Base-by-base conservation (phyloP, 805 yeast genomes). In the Saturnispora mendoncae region DNA sequence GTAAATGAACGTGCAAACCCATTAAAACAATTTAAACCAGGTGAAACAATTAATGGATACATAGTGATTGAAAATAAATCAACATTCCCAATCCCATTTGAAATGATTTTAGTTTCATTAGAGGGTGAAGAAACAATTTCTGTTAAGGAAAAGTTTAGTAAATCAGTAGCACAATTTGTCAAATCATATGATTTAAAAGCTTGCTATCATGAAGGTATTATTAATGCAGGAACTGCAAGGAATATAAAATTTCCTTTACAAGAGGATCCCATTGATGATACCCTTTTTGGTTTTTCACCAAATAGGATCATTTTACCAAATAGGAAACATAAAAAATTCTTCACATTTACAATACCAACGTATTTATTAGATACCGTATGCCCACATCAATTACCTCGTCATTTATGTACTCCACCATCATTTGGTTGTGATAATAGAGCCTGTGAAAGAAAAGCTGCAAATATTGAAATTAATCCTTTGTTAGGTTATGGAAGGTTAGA, bases 31-130 rank as follows among this genome's bases (percentile, higher is more conserved):
- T 81, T 72, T 52, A 73, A 73, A 15, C 78, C 80, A 10, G 85
- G 85, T n/a, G 87, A 80, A 52, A 65, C 66, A 17, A 64, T 81
- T 12, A 69, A 74, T 51, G 90, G 90, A 0, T 74, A 69, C 49
- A 59, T 71, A 6, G 48, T 56, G 0, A 61, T 75, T 17, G 59
- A 62, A 39, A 76, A 76, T 50, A 59, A 50, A 6, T 56, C 72
- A 2, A 39, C 53, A 1, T 47, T 57, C 14, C 60, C 66, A 0
- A 62, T 80, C 17, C 71, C 72, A 2, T 81, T 79, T 52, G 81
- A 79, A 49, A 75, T 76, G 77, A 72, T 80, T 52, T 66, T 73
- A 41, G 71, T 76, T 6, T 63, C 77, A 2, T 61, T 78, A 25
- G 83, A 77, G 51, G 83, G 82, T 1, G 58, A 55, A 14, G 53